phyloP scores from a whole-genome alignment of 192 early-diverging fungal genomes.

The Entophlyctis helioformis region DNA sequence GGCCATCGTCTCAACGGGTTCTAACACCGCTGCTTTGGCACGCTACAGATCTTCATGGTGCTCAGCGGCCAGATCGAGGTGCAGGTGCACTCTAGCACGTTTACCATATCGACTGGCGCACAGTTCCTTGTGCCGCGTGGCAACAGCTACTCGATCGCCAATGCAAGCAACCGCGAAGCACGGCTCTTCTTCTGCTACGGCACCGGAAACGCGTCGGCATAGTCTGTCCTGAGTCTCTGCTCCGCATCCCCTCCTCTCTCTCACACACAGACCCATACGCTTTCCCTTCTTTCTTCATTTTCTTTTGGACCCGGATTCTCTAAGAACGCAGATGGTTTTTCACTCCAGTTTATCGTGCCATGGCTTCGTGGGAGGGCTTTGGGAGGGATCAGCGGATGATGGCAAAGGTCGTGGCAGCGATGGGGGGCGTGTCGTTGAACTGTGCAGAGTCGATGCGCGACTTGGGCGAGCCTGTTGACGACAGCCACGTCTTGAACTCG shows the following conservation, averaged over 20 bases:
- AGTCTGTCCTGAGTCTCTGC: neutral
- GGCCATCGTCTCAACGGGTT: neutral
- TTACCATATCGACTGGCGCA: constrained; percentile 19
- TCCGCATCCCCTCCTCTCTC: neutral
- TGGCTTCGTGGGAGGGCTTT: neutral
- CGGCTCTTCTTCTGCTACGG: constrained; percentile 26
- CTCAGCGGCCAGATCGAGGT: constrained; percentile 26
- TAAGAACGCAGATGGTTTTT: neutral
- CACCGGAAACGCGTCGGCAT: constrained; percentile 4
- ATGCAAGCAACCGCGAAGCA: constrained; percentile 14
- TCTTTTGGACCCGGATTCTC: too few species aligned
- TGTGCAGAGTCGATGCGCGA: constrained; percentile 3
- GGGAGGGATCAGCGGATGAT: neutral
- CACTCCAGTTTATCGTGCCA: constrained; percentile 3
- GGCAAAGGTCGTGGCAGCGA: neutral
- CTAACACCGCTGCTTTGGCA: neutral
- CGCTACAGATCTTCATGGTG: constrained; percentile 24
- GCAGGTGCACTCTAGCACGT: constrained; percentile 26
- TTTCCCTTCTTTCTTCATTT: too few species aligned
- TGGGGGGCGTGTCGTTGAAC: neutral
- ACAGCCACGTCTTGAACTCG: neutral
- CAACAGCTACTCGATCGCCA: constrained; percentile 28
- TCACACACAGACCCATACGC: neutral
- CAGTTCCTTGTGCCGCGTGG: constrained; percentile 45
- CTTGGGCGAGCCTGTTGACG: constrained; percentile 8